These are phyloP conservation scores for Grosmannia serpens DNA, from an alignment of 2,329 filamentous ascomycete genomes.

Conservation along the genomic window DNA sequence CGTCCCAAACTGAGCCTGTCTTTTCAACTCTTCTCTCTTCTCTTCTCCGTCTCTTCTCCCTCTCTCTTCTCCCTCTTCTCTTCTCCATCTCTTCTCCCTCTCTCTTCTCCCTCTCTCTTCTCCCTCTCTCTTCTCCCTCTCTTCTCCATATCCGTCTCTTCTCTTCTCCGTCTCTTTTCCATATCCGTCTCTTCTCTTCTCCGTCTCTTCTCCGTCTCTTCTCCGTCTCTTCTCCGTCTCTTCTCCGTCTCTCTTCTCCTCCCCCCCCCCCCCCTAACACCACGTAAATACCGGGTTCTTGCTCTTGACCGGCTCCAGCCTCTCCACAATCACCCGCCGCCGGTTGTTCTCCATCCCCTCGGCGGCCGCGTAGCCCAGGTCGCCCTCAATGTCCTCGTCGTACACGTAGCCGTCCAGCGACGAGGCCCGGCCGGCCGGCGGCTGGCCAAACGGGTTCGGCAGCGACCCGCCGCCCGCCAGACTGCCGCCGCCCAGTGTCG, in stretches of 20 bases:
- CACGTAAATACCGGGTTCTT: conserved; percentile 95
- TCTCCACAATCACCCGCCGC: conserved; percentile 92
- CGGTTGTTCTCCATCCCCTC: conserved; percentile 87
- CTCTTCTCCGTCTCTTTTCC: not conserved
- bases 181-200: not conserved
- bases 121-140: not conserved
- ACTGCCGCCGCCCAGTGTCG: not conserved
- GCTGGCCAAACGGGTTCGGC: not conserved
- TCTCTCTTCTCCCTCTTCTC: not conserved
- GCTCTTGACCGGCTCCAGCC: conserved; percentile 89
- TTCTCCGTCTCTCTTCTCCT: not conserved
- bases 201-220: not conserved
- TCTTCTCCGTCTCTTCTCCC: not conserved
- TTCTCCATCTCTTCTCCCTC: not conserved
- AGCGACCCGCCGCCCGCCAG: not conserved
- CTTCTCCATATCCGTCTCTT: not conserved
- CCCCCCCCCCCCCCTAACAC: conserved; percentile 48
- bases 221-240: not conserved
- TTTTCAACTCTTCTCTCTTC: not conserved
- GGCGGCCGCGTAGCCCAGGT: conserved; percentile 87
- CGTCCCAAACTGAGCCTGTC: no score
- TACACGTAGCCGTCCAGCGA: conserved; percentile 11
- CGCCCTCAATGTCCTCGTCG: conserved; percentile 69
- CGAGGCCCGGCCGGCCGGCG: conserved; percentile 6
- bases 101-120: not conserved